Evolutionary conservation across 1,139 yeast genomes (phyloP), one percentile per base, ranked within the genome.

Genomic region (Debaryomyces sp.): DNA sequence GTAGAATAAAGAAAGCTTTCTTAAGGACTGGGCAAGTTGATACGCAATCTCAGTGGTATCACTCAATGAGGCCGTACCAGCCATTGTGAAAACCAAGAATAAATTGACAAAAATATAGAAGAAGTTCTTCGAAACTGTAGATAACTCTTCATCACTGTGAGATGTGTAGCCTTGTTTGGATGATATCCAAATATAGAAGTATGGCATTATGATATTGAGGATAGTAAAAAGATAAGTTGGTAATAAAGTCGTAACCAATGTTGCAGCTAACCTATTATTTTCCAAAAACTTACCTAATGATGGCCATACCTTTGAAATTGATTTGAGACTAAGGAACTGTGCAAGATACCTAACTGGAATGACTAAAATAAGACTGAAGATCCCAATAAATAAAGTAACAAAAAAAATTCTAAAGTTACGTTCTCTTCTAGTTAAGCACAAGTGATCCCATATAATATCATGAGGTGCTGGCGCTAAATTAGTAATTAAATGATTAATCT

Each of bases 401-500:
- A 80, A 45, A 53, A 87, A 85, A 9, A 82, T 80, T 47, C 90
- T 71, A 2, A 81, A 49, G 49, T 85, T 70, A 30, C 89, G 73
- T 56, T 85, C 80, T 42, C 66, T 68, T 40, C 85, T 71, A 10
- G 88, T 76, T 60, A 88, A 66, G 55, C 85, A 80, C 39, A 89
- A 67, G 58, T 88, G 87, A 41, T 82, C 81, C 97, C 97, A 89
- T 45, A 87, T 76, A 21, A 89, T 84, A 63, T 89, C 97, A 53
- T 85, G 85, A 2, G 96, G 96, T 1, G 96, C 92, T 0, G 96
- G 96, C 0, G 96, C 96, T 43, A 89, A 71, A 43, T 75, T 77
- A 7, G 95, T 87, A 41, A 88, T 84, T 41, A 89, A 70, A 48
- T 86, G 85, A 60, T 85, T 80, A 1, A 89, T 86, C 47, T 84